Conservation (phyloP, 139 green algal genomes). For the Nannochloris sp. region DNA sequence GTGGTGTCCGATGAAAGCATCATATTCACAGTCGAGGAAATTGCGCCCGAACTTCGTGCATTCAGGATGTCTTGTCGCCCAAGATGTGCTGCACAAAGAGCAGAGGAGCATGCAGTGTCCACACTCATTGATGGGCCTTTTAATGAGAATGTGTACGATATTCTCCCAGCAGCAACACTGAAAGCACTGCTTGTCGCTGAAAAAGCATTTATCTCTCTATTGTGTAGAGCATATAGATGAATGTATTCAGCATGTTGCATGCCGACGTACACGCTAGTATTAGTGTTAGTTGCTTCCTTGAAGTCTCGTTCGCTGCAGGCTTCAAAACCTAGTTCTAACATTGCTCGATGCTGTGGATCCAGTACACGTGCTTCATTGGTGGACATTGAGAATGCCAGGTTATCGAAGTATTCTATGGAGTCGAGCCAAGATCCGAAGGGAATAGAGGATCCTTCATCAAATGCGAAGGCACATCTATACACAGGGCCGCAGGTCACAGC, state of each 20-base stretch:
- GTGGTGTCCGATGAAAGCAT: constrained; percentile 27
- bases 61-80: constrained; percentile 1
- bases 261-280: constrained; percentile 10
- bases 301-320: neutral
- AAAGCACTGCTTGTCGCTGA: constrained; percentile 31
- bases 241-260: constrained; percentile 11
- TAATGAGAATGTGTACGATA: constrained; percentile 67
- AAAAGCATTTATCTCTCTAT: constrained; percentile 13
- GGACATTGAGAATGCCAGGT: constrained; percentile 26
- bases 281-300: neutral
- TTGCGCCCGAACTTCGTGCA: neutral
- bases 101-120: constrained; percentile 80
- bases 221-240: constrained; percentile 10
- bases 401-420: constrained; percentile 34
- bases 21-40: constrained; percentile 28
- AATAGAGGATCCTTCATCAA: neutral
- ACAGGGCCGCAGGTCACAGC: constrained; percentile 23
- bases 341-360: constrained; percentile 62
- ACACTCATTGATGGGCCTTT: constrained; percentile 55
- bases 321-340: constrained; percentile 35
- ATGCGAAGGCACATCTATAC: constrained; percentile 18
- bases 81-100: constrained; percentile 38
- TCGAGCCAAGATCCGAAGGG: constrained; percentile 36
- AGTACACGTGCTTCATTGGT: constrained; percentile 26
- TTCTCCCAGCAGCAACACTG: constrained; percentile 64